A percentile compares a stretch with the other conserved stretches of the same genome.
Conservation (phyloP, 495 filamentous ascomycete genomes). For the Penicillium chermesinum region DNA sequence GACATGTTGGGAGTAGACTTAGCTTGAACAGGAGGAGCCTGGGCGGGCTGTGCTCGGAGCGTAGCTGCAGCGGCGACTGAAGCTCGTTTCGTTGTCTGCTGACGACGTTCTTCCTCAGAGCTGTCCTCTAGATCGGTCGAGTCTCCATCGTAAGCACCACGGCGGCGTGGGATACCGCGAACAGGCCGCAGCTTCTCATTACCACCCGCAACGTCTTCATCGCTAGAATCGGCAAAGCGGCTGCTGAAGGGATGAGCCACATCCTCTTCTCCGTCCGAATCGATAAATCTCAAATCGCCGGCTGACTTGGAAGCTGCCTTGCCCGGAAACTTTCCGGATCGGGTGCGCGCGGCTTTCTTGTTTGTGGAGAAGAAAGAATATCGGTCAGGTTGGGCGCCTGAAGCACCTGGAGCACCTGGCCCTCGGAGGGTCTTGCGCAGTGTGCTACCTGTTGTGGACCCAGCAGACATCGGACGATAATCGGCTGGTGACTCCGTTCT, state of each 20-base stretch:
- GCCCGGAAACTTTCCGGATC: conserved; percentile 8
- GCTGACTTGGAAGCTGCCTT: conserved; percentile 15
- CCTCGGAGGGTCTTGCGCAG: conserved; percentile 50
- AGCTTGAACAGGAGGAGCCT: conserved; percentile 9
- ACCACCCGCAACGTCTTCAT: conserved; percentile 55
- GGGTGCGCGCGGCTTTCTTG: conserved; percentile 36
- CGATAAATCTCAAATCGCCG: conserved; percentile 47
- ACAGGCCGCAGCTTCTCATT: conserved; percentile 49
- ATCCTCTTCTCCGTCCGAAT: conserved; percentile 72
- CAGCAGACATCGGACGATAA: conserved; percentile 30
- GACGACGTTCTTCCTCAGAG: conserved; percentile 38
- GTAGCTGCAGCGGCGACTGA: conserved; percentile 10
- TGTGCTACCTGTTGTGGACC: conserved; percentile 25
- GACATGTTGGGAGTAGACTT: conserved; percentile 23
- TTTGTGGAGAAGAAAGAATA: conserved; percentile 45
- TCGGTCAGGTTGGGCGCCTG: conserved; percentile 29
- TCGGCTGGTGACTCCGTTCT: conserved; percentile 29
- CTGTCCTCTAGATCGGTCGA: conserved; percentile 68
- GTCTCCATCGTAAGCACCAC: conserved; percentile 51
- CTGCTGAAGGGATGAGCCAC: conserved; percentile 49
- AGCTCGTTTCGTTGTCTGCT: conserved; percentile 6
- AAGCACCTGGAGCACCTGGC: conserved; percentile 21
- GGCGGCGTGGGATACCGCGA: conserved; percentile 57
- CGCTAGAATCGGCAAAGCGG: conserved; percentile 78
- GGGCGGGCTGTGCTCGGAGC: conserved; percentile 6